Conservation (phyloP, 257 asterid species). For the Rehmannia glutinosa region DNA sequence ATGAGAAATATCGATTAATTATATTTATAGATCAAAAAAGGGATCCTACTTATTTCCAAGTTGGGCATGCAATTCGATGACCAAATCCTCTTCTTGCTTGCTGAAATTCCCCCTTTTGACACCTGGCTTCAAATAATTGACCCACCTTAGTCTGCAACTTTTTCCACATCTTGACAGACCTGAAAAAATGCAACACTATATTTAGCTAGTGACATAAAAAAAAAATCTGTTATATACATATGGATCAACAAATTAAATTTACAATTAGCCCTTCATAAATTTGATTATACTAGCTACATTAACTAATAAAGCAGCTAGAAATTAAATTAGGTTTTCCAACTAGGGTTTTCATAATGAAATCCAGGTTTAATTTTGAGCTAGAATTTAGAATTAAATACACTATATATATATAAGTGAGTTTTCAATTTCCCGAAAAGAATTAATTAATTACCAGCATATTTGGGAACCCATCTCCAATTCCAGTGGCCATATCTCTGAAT, state of each 20-base stretch:
- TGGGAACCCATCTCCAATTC: slow-evolving; percentile 39
- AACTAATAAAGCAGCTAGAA: too few species aligned
- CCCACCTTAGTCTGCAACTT: slow-evolving; percentile 35
- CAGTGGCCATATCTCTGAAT: slow-evolving; percentile 35
- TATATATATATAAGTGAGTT: too few species aligned
- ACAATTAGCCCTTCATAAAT: too few species aligned
- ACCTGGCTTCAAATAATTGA: slow-evolving; percentile 33
- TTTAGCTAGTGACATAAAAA: background rate
- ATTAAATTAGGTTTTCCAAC: too few species aligned
- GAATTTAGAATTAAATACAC: too few species aligned
- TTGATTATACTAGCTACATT: too few species aligned
- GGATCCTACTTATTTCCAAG: slow-evolving; percentile 28
- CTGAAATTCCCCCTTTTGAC: slow-evolving; percentile 25
- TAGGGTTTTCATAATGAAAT: too few species aligned
- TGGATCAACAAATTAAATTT: too few species aligned
- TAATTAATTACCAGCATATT: slow-evolving; percentile 23
- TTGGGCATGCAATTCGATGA: slow-evolving; percentile 16
- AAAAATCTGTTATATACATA: too few species aligned
- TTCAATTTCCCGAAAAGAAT: background rate
- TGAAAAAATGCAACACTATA: background rate
- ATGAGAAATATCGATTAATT: too few species aligned
- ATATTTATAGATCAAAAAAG: background rate
- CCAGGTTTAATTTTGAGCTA: too few species aligned
- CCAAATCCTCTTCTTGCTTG: slow-evolving; percentile 24
- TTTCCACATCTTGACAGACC: slow-evolving; percentile 34